Evolutionary conservation across 257 asterid genomes (phyloP), one percentile per base, ranked within the genome.

Genomic region (Solanum rostratum): DNA sequence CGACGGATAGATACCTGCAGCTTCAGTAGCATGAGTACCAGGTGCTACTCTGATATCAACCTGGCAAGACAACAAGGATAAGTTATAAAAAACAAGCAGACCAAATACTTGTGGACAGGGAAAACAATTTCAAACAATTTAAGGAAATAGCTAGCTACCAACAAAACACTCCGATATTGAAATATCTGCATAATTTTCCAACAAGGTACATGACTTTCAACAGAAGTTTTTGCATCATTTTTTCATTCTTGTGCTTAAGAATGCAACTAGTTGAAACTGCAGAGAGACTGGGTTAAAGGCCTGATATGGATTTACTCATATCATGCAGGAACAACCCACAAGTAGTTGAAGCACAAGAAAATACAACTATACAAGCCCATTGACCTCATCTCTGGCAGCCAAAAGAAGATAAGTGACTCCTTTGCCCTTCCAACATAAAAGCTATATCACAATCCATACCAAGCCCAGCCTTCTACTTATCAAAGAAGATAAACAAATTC

Each of bases 31-130:
- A 93, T 94, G 99, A 87, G 90, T 86, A 82, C 98, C 98, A 80
- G 98, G 99, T 30, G 99, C 99, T 70, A 96, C 93, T 88, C 94
- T 92, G 88, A 94, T 96, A 87, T 94, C 99, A 85, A 96, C 95
- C 98, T 93, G 86, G 83, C 30, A 88, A 87, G 73, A 87, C 41
- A 79, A 86, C 65, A 82, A 65, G 60, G 46, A 46, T 19, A 70
- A 27, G 50, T 59, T 29, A 55, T 80, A 20, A 0, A n/a, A 76
- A 76, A 76, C 62, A 76, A 76, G 41, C 45, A 49, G 39, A 76
- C 24, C 22, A 16, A 16, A 7, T 7, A 74, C 41, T 24, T 3
- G 81, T 6, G 10, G 13, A 49, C 37, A 49, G 81, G 20, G 13
- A 45, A 73, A 45, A 14, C 12, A 20, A 71, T 33, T 66, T 66